phyloP scores from a whole-genome alignment of 179 eudicot species.

The Amaranthus tricolor region DNA sequence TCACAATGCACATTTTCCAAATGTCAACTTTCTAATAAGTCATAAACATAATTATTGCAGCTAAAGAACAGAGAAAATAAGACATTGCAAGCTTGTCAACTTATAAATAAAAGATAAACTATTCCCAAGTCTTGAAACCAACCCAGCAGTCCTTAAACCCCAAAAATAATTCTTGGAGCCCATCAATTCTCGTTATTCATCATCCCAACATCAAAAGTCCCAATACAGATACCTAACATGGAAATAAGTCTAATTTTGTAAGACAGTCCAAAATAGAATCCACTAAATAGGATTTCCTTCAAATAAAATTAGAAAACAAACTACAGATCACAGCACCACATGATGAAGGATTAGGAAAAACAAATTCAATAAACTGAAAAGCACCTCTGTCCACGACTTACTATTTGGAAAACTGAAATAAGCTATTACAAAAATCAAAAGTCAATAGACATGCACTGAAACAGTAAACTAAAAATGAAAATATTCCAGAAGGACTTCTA shows the following conservation, averaged over 20 bases:
- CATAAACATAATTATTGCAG: no score
- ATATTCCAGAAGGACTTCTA: background rate
- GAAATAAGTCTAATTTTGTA: background rate
- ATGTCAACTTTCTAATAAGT: no score
- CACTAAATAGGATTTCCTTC: background rate
- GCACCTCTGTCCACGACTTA: background rate
- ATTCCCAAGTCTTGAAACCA: background rate
- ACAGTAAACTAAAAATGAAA: background rate
- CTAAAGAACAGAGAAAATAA: background rate
- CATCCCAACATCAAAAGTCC: background rate
- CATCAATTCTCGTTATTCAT: background rate
- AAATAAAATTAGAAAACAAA: background rate
- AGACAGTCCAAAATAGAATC: background rate
- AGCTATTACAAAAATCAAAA: background rate
- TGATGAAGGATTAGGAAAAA: background rate
- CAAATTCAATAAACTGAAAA: background rate
- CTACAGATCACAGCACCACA: background rate
- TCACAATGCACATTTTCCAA: no score
- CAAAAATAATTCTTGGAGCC: background rate
- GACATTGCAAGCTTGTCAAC: background rate
- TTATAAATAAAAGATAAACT: background rate
- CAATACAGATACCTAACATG: background rate
- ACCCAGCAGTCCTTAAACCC: background rate
- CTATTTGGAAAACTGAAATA: background rate
- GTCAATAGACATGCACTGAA: background rate